Base-by-base conservation (phyloP, 441 rosid genomes). In the Gossypium trilobum region DNA sequence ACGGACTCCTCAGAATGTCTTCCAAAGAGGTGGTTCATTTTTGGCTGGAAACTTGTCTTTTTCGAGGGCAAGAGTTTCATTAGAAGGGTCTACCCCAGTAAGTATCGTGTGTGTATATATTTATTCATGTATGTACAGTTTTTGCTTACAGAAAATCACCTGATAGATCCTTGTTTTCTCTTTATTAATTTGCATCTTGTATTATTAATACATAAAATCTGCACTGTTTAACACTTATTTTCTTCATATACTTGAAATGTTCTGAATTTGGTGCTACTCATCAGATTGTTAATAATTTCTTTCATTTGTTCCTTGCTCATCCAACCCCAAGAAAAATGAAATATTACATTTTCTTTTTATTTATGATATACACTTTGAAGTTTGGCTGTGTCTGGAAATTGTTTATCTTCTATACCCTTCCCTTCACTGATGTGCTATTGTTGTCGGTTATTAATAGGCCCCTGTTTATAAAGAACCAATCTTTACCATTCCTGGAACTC, bases 11-110 rank as follows among this genome's bases (percentile, higher is more conserved):
- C 97, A 91, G 73, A 92, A 91, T 80, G 82, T 86, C 73, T 91
- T 96, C 78, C 83, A 90, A 78, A 90, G 81, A 82, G 98, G 97
- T 50, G 93, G 91, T 73, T 87, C 99, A 48, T 96, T 96, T 79
- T 83, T 96, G 83, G 98, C 98, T 74, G 99, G 99, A 78, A 96
- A 93, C 78, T 84, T 96, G 78, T 93, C 97, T 17, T 96, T 93
- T 85, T 86, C 97, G 52, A 93, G 99, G 86, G 97, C 97, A 65
- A 89, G 98, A 81, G 91, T 88, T 76, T 96, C 99, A 25, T 83
- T 96, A 72, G 99, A 96, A 88, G 98, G 98, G 80, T 86, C 90
- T 73, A 87, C 87, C 20, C 97, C 90, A 1, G 99, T 96, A 87
- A 88, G 97, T 85, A 29, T 19, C 6, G 11, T 60, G 23, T 64